Conservation (phyloP, 306 rosid genomes). For the Oxytropis ochrocephala region DNA sequence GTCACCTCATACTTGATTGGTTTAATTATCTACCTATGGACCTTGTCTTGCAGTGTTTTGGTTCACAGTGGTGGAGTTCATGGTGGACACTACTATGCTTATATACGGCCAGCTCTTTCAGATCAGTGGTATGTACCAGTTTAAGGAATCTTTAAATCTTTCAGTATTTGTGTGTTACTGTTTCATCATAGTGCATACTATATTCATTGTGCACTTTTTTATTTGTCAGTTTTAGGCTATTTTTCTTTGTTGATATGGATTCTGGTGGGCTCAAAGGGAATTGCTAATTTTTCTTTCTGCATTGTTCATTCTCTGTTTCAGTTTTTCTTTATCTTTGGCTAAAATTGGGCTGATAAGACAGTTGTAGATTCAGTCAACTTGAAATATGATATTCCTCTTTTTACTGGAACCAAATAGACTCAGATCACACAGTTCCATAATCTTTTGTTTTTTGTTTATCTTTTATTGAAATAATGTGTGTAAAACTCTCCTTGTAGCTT, state of each 20-base stretch:
- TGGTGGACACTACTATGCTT: slow-evolving; percentile 96
- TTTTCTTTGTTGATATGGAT: not conserved
- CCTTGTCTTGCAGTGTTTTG: slow-evolving; percentile 62
- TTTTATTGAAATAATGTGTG: not conserved
- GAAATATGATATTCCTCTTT: not conserved
- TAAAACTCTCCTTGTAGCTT: not conserved
- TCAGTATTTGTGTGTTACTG: not conserved
- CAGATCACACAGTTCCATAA: not conserved
- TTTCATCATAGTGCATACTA: not conserved
- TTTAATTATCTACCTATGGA: not conserved
- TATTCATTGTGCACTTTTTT: not conserved
- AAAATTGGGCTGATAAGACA: not conserved
- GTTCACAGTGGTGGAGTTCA: slow-evolving; percentile 97
- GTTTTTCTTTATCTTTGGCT: not conserved
- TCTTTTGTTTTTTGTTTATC: not conserved
- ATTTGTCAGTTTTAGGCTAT: not conserved
- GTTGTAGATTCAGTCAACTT: not conserved
- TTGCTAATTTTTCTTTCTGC: not conserved
- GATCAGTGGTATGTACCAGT: slow-evolving; percentile 69
- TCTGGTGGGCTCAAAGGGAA: not conserved
- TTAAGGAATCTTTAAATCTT: not conserved
- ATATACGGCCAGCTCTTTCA: slow-evolving; percentile 78
- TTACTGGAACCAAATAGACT: not conserved
- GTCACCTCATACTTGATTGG: not conserved
- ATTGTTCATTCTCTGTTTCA: not conserved